phyloP scores from a whole-genome alignment of 805 yeast genomes.

The Sporopachydermia quercuum region DNA sequence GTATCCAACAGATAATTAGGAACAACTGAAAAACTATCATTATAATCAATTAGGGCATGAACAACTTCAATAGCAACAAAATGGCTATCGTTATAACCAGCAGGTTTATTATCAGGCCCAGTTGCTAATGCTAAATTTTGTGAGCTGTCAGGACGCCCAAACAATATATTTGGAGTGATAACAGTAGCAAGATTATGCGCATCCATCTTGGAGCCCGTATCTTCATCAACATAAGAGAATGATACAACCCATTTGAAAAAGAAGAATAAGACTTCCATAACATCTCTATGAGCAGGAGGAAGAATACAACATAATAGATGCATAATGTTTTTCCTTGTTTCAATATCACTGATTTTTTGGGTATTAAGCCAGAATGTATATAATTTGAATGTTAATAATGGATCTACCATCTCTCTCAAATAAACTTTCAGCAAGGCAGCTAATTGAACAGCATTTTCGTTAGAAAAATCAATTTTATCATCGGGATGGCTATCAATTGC shows the following conservation, averaged over 20 bases:
- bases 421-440: slow-evolving; percentile 89
- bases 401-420: slow-evolving; percentile 84
- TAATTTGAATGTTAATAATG: slow-evolving; percentile 61
- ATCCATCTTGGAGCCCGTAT: slow-evolving; percentile 90
- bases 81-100: slow-evolving; percentile 47
- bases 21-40: slow-evolving; percentile 63
- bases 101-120: slow-evolving; percentile 11
- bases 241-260: slow-evolving; percentile 94
- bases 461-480: slow-evolving; percentile 50
- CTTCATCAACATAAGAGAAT: slow-evolving; percentile 84
- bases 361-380: slow-evolving; percentile 70
- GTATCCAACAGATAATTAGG: slow-evolving; percentile 50
- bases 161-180: slow-evolving; percentile 80
- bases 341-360: slow-evolving; percentile 34
- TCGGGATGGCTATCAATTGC: slow-evolving; percentile 62
- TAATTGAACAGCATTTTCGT: slow-evolving; percentile 77
- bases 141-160: slow-evolving; percentile 25
- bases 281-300: slow-evolving; percentile 70
- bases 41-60: slow-evolving; percentile 64
- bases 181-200: slow-evolving; percentile 91
- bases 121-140: slow-evolving; percentile 13
- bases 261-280: slow-evolving; percentile 70
- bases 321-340: slow-evolving; percentile 35
- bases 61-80: slow-evolving; percentile 86
- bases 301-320: slow-evolving; percentile 60